Conservation (phyloP, 2,329 filamentous ascomycete genomes). For the Cladophialophora yegresii region DNA sequence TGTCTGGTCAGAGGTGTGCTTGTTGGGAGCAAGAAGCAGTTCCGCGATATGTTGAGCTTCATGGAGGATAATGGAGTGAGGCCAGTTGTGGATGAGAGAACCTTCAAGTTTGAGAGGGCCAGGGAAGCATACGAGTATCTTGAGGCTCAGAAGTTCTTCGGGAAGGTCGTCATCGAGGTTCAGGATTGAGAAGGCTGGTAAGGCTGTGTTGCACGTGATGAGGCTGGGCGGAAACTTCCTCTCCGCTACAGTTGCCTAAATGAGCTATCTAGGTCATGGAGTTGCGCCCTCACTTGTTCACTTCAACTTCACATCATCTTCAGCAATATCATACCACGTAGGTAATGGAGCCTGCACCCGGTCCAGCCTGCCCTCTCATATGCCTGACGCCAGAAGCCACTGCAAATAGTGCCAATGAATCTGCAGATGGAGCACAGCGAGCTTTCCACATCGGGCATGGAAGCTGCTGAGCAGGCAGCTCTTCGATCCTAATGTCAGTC, state of each 20-base stretch:
- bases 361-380: neutral
- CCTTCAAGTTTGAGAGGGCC: slow-evolving; percentile 55
- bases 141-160: slow-evolving; percentile 57
- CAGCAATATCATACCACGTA: neutral
- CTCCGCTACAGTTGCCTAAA: neutral
- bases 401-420: neutral
- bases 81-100: slow-evolving; percentile 60
- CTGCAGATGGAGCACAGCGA: neutral
- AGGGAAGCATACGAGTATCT: slow-evolving; percentile 59
- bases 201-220: neutral
- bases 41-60: slow-evolving; percentile 62
- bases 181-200: neutral
- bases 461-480: neutral
- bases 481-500: neutral
- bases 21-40: slow-evolving; percentile 58
- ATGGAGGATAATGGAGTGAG: slow-evolving; percentile 62
- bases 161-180: slow-evolving; percentile 53
- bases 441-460: neutral
- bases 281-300: neutral
- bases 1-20: slow-evolving; percentile 61
- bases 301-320: neutral
- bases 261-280: neutral
- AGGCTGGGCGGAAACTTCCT: neutral
- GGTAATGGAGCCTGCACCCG: neutral
- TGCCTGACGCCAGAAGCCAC: neutral